phyloP scores from a whole-genome alignment of 495 filamentous ascomycete species.

The Parmelia sp. region DNA sequence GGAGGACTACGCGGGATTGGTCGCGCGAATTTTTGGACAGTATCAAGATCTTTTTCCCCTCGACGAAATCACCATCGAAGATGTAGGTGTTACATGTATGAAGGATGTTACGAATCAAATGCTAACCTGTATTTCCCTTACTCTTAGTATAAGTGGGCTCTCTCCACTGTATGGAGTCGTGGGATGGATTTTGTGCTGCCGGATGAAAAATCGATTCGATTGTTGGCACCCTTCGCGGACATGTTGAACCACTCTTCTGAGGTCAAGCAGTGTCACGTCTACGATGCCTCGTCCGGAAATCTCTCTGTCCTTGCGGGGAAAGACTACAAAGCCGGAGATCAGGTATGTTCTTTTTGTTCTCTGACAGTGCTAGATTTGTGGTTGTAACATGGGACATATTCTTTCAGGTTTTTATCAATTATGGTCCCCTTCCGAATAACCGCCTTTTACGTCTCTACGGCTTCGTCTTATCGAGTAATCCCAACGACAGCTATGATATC shows the following conservation, averaged over 20 bases:
- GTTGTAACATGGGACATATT: slow-evolving; percentile 21
- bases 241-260: slow-evolving; percentile 35
- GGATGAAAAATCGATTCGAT: slow-evolving; percentile 28
- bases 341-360: slow-evolving; percentile 29
- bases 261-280: slow-evolving; percentile 32
- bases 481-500: slow-evolving; percentile 33
- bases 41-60: slow-evolving; percentile 32
- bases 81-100: slow-evolving; percentile 27
- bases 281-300: slow-evolving; percentile 27
- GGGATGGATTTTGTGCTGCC: slow-evolving; percentile 31
- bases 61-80: slow-evolving; percentile 30
- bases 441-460: slow-evolving; percentile 34
- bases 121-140: slow-evolving; percentile 23
- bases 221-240: slow-evolving; percentile 32
- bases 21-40: slow-evolving; percentile 27
- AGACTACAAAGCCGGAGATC: slow-evolving; percentile 30
- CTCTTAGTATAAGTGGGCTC: slow-evolving; percentile 32
- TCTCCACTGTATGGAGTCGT: slow-evolving; percentile 33
- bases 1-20: slow-evolving; percentile 28
- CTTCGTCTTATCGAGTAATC: slow-evolving; percentile 31
- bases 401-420: slow-evolving; percentile 31
- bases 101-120: slow-evolving; percentile 23
- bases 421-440: slow-evolving; percentile 31
- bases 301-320: slow-evolving; percentile 31
- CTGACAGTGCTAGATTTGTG: slow-evolving; percentile 16